These are phyloP conservation scores for Colletotrichum nymphaeae DNA, from an alignment of 2,329 filamentous ascomycete species.

Conservation along the genomic window DNA sequence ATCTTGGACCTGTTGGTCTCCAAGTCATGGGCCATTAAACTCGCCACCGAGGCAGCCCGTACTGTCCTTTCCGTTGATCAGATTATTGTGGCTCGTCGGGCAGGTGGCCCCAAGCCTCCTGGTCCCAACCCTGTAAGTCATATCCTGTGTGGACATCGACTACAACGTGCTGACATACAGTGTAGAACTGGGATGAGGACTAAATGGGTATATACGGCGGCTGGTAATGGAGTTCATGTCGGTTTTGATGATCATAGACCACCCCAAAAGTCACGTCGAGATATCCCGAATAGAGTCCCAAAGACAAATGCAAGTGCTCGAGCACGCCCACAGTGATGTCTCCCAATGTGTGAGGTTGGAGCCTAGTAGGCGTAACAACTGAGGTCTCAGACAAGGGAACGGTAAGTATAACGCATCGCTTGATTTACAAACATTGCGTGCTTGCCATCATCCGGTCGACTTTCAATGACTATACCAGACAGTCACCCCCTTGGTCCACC, in stretches of 20 bases:
- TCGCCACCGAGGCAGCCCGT: slow-evolving; percentile 93
- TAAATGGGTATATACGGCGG: slow-evolving; percentile 47
- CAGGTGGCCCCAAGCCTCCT: slow-evolving; percentile 96
- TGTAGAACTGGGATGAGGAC: slow-evolving; percentile 73
- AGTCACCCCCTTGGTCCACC: too few species aligned
- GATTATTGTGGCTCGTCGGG: slow-evolving; percentile 98
- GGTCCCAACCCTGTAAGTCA: slow-evolving; percentile 81
- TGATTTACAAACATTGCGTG: too few species aligned
- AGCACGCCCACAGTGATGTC: background rate
- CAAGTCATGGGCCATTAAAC: slow-evolving; percentile 97
- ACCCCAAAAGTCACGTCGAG: slow-evolving; percentile 35
- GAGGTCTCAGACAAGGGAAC: too few species aligned
- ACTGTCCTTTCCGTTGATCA: slow-evolving; percentile 97
- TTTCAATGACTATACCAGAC: too few species aligned
- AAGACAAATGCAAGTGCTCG: slow-evolving; percentile 18
- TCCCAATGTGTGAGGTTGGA: background rate
- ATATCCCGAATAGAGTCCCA: slow-evolving; percentile 36
- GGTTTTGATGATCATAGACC: slow-evolving; percentile 36
- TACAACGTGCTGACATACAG: slow-evolving; percentile 42
- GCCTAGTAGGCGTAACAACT: background rate
- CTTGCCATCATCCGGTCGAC: too few species aligned
- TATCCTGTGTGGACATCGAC: background rate
- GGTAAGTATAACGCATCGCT: too few species aligned
- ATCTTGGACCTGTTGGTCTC: slow-evolving; percentile 92
- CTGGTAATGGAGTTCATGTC: slow-evolving; percentile 31